These are phyloP conservation scores for Oxytropis ochrocephala DNA, from an alignment of 306 rosid species.

Conservation along the genomic window DNA sequence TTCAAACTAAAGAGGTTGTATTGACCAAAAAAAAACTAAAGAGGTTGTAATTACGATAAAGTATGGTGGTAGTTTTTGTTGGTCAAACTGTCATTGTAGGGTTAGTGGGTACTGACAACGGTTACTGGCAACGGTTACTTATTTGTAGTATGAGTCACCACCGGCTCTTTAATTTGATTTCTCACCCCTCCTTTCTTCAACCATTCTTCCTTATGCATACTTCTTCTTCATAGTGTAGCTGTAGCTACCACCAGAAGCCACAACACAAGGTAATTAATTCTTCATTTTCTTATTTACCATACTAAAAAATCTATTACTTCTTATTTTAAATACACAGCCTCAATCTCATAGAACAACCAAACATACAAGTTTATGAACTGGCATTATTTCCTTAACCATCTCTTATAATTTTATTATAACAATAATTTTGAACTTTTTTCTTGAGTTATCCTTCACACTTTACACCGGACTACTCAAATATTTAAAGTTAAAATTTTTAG, in stretches of 20 bases:
- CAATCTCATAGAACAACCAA: background rate
- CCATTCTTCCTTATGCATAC: background rate
- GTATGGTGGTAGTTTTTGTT: background rate
- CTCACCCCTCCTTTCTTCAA: background rate
- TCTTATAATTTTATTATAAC: background rate
- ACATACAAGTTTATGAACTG: background rate
- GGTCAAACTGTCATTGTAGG: background rate
- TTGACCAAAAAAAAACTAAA: too few species aligned
- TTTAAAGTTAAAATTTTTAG: background rate
- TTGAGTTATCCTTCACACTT: background rate
- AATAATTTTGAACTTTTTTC: background rate
- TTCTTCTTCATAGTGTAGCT: background rate
- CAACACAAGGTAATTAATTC: constrained; percentile 3
- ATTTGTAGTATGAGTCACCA: background rate
- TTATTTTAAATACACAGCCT: background rate
- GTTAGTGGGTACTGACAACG: background rate
- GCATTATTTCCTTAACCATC: background rate
- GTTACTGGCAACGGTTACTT: background rate
- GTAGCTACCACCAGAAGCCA: background rate
- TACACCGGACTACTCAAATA: background rate
- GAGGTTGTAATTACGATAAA: background rate
- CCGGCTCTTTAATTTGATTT: background rate
- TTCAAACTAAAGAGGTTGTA: background rate
- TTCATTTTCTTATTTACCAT: background rate
- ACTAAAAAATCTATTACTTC: background rate